phyloP scores from a whole-genome alignment of 192 early-diverging fungal species.

The Podochytrium sp. region DNA sequence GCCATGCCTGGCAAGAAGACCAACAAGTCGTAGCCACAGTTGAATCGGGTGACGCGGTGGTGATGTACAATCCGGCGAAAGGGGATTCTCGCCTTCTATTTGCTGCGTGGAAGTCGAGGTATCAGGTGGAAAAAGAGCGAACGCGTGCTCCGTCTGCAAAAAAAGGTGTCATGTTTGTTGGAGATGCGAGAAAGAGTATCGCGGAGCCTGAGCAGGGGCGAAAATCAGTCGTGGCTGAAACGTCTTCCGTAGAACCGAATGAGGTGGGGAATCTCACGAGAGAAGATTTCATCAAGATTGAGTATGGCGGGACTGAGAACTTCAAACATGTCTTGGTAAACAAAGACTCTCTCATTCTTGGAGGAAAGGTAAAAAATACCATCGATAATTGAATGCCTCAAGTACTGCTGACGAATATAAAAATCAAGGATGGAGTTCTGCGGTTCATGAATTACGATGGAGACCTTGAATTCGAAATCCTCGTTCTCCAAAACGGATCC shows the following conservation, averaged over 20 bases:
- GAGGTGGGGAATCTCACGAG: neutral
- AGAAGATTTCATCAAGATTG: slow-evolving; percentile 21
- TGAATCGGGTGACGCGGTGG: slow-evolving; percentile 27
- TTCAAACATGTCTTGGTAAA: slow-evolving; percentile 36
- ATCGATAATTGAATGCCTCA: neutral
- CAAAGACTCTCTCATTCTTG: slow-evolving; percentile 37
- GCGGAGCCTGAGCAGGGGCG: neutral
- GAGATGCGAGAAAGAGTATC: neutral
- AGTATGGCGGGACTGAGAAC: slow-evolving; percentile 25
- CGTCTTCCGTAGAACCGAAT: neutral
- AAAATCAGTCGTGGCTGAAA: neutral
- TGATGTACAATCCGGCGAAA: slow-evolving; percentile 39
- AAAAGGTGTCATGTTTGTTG: slow-evolving; percentile 13
- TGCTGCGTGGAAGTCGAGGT: slow-evolving; percentile 19
- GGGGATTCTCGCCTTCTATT: slow-evolving; percentile 34
- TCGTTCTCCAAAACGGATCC: neutral
- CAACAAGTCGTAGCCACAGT: slow-evolving; percentile 25
- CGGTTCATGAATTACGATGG: slow-evolving; percentile 31
- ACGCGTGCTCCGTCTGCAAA: neutral
- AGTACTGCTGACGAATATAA: neutral
- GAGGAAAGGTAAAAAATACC: slow-evolving; percentile 44
- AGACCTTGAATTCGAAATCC: slow-evolving; percentile 18
- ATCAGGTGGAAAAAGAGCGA: slow-evolving; percentile 12
- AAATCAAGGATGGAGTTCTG: slow-evolving; percentile 48
- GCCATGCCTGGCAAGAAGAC: slow-evolving; percentile 31